These are phyloP conservation scores for Glarea lozoyensis DNA, from an alignment of 495 filamentous ascomycete genomes.

Conservation along the genomic window DNA sequence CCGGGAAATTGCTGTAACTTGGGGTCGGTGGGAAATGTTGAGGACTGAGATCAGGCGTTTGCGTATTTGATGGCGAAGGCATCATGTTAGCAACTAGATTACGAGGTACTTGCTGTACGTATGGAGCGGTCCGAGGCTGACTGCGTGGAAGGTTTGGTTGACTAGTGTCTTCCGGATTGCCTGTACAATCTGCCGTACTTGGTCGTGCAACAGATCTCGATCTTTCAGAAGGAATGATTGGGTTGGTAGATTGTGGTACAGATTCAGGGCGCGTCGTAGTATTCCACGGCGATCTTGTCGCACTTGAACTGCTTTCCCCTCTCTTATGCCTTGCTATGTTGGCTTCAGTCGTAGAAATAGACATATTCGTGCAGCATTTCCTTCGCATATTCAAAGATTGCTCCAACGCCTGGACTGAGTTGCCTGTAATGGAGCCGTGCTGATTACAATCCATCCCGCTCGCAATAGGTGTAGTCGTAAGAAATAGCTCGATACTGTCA, in stretches of 20 bases:
- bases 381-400: conserved; percentile 17
- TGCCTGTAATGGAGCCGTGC: conserved; percentile 5
- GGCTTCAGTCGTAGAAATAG: not conserved
- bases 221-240: too few relatives aligned
- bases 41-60: conserved; percentile 12
- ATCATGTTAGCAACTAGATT: conserved; percentile 7
- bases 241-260: too few relatives aligned
- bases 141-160: not conserved
- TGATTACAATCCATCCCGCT: conserved; percentile 3
- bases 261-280: too few relatives aligned
- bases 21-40: conserved; percentile 9
- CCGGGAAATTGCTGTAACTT: not conserved
- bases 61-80: conserved; percentile 1
- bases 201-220: conserved; percentile 17
- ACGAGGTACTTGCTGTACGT: conserved; percentile 12
- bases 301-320: conserved; percentile 12
- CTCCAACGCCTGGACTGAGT: conserved; percentile 12
- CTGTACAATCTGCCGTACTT: conserved; percentile 11
- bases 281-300: conserved; percentile 15
- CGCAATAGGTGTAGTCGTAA: conserved; percentile 8
- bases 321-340: conserved; percentile 4
- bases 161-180: conserved; percentile 9
- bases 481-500: conserved; percentile 28
- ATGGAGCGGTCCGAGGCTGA: conserved; percentile 6
- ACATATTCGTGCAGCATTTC: conserved; percentile 11